phyloP scores from a whole-genome alignment of 2,329 filamentous ascomycete species.

The Epichloe sylvatica region DNA sequence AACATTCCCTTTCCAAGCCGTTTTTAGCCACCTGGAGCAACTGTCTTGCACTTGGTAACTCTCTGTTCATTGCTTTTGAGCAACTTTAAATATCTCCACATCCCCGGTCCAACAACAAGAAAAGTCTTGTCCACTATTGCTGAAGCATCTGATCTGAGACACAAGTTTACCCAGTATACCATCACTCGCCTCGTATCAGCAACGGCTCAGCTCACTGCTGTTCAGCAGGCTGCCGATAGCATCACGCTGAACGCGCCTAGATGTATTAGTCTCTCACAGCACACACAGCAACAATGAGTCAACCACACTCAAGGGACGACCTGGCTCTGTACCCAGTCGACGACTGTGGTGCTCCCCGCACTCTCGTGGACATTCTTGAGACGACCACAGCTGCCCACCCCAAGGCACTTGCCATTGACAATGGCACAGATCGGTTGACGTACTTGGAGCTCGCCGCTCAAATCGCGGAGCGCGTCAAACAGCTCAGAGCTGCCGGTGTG shows the following conservation, averaged over 20 bases:
- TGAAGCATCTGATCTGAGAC: background rate
- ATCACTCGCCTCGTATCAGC: background rate
- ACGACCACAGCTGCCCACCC: slow-evolving; percentile 6
- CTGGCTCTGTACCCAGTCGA: slow-evolving; percentile 6
- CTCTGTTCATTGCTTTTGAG: background rate
- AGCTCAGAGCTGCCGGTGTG: slow-evolving; percentile 7
- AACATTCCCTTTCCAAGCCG: background rate
- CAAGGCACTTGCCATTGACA: slow-evolving; percentile 7
- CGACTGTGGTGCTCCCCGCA: slow-evolving; percentile 4
- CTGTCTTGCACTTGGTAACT: background rate
- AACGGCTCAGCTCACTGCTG: background rate
- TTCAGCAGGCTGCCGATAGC: background rate
- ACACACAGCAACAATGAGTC: slow-evolving; percentile 1
- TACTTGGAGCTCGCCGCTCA: slow-evolving; percentile 5
- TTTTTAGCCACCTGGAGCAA: background rate
- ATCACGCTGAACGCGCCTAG: background rate
- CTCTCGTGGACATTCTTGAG: slow-evolving; percentile 10
- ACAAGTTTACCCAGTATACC: background rate
- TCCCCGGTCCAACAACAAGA: background rate
- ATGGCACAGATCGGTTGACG: slow-evolving; percentile 6
- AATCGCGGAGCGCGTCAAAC: slow-evolving; percentile 2
- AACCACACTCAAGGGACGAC: slow-evolving; percentile 1
- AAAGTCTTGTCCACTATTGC: background rate
- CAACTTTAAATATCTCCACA: background rate
- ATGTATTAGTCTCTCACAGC: background rate